These are phyloP conservation scores for Neolentinus lepideus DNA, from an alignment of 1,284 basidiomycete species.

Conservation along the genomic window DNA sequence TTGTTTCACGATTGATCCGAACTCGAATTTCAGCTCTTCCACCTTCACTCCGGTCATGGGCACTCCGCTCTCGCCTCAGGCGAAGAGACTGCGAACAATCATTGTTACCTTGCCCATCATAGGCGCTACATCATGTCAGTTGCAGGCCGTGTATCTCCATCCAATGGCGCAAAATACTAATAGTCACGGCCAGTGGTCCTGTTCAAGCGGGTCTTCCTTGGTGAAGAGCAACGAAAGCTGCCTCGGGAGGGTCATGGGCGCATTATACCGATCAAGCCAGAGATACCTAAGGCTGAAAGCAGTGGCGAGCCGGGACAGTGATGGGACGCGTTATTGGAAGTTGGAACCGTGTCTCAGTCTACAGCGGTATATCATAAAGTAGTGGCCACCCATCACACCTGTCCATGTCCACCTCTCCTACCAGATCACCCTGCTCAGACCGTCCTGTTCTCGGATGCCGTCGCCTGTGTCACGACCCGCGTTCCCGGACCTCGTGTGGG, in stretches of 20 bases:
- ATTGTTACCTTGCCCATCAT: slow-evolving; percentile 58
- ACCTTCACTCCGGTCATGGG: neutral
- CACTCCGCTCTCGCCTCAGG: slow-evolving; percentile 30
- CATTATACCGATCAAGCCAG: slow-evolving; percentile 12
- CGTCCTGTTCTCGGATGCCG: slow-evolving; percentile 17
- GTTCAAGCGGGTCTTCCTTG: slow-evolving; percentile 58
- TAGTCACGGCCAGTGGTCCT: slow-evolving; percentile 41
- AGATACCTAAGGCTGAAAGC: slow-evolving; percentile 22
- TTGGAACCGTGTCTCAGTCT: neutral
- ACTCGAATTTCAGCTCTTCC: neutral
- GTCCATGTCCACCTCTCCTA: slow-evolving; percentile 8
- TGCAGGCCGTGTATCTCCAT: slow-evolving; percentile 6
- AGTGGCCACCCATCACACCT: slow-evolving; percentile 3
- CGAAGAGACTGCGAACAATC: slow-evolving; percentile 48
- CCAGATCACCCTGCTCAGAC: slow-evolving; percentile 15
- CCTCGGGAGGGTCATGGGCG: slow-evolving; percentile 16
- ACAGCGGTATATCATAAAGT: neutral
- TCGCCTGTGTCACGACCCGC: slow-evolving; percentile 51
- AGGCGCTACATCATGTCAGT: slow-evolving; percentile 46
- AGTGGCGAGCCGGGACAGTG: neutral
- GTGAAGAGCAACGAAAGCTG: slow-evolving; percentile 42
- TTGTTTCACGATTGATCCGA: too few relatives aligned
- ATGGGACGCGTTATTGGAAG: neutral
- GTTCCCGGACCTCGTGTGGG: slow-evolving; percentile 89
- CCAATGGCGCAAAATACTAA: slow-evolving; percentile 6